phyloP scores from a whole-genome alignment of 495 filamentous ascomycete genomes.

The Aspergillus ostianus region DNA sequence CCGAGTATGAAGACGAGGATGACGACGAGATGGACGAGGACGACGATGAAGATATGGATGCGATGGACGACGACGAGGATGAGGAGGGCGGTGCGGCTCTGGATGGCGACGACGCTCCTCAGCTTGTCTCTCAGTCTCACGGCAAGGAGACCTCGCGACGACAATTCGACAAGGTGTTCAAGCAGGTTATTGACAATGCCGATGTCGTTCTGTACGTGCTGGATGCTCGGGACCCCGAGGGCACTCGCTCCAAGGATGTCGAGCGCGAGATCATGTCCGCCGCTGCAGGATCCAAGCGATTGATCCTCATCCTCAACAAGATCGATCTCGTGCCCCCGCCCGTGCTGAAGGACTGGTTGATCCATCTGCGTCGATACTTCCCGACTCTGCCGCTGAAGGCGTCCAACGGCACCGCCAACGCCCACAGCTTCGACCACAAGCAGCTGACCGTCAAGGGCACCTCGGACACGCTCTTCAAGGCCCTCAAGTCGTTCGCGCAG shows the following conservation, averaged over 20 bases:
- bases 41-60: conserved; percentile 62
- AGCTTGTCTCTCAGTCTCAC: conserved; percentile 31
- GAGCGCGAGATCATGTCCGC: conserved; percentile 87
- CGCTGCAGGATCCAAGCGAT: conserved; percentile 75
- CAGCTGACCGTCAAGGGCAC: conserved; percentile 84
- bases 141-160: conserved; percentile 73
- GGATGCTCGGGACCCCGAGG: conserved; percentile 89
- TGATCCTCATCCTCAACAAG: conserved; percentile 96
- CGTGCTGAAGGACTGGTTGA: conserved; percentile 80
- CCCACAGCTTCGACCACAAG: conserved; percentile 89
- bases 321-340: conserved; percentile 85
- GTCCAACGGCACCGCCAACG: conserved; percentile 77
- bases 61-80: conserved; percentile 49
- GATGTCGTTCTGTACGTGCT: conserved; percentile 95
- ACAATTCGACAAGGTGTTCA: conserved; percentile 94
- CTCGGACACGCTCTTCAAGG: conserved; percentile 80
- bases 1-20: conserved; percentile 69
- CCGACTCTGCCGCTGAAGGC: conserved; percentile 90
- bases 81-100: conserved; percentile 41
- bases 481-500: conserved; percentile 87
- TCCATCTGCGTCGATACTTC: conserved; percentile 84
- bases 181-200: conserved; percentile 82
- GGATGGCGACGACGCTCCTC: conserved; percentile 44
- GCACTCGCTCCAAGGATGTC: conserved; percentile 85
- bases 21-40: conserved; percentile 52